Evolutionary conservation across 108 stramenopile genomes (phyloP).

Genomic region (Skeletonema costatum): DNA sequence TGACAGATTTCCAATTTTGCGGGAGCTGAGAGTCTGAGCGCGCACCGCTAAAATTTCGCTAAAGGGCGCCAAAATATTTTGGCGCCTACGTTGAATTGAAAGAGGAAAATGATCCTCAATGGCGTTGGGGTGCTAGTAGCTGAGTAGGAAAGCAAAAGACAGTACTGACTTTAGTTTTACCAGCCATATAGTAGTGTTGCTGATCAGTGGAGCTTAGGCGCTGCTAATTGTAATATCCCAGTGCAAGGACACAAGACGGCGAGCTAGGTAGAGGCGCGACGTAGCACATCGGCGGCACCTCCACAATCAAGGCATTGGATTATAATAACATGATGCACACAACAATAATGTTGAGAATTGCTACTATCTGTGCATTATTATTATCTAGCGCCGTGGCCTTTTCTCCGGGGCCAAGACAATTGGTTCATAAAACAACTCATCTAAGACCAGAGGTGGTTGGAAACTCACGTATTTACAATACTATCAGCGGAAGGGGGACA

Average conservation of each 20-base stretch:
- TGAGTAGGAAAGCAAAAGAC: too few species aligned
- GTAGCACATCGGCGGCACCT: neutral
- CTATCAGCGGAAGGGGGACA: neutral
- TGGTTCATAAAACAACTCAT: neutral
- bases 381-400: neutral
- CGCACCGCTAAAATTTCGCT: neutral
- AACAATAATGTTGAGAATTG: neutral
- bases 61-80: neutral
- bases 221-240: neutral
- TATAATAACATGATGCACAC: neutral
- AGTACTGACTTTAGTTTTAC: neutral
- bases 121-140: neutral
- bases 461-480: neutral
- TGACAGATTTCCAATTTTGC: too few species aligned
- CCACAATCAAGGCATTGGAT: neutral
- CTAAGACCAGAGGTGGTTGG: neutral
- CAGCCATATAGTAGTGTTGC: neutral
- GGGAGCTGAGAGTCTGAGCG: neutral
- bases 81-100: neutral
- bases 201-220: too few species aligned
- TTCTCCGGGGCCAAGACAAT: neutral
- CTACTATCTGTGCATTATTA: neutral
- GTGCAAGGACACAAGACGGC: neutral
- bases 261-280: neutral
- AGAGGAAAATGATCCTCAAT: neutral